Base-by-base conservation (phyloP, 73 alveolate genomes). In the Paramecium sonneborni region DNA sequence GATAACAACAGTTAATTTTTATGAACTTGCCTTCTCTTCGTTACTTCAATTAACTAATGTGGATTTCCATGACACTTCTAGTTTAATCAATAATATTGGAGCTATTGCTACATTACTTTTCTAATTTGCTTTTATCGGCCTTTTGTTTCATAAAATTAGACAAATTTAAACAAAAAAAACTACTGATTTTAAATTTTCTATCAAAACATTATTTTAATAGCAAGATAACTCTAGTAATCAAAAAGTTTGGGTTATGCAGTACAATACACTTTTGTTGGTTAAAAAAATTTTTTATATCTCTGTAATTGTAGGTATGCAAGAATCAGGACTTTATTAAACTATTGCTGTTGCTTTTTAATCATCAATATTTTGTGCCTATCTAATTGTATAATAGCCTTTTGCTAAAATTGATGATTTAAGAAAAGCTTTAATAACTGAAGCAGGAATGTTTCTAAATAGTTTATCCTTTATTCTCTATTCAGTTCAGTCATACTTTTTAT, bases 311-410 rank as follows among this genome's bases (percentile, higher is more conserved):
- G 46, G 28, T 67, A 30, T 67, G 44, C 9, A 67, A 24, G 15
- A 67, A 11, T 30, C 38, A 12, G 84, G 84, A 1, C 46, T 32
- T 4, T 14, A 30, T 12, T 26, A 67, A 26, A 12, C 84, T 11
- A 32, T 67, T 24, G 84, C 84, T 30, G 44, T 67, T 67, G 84
- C 84, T 67, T 67, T 67, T 21, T 26, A 67, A 67, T 24, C 84
- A 67, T 30, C 48, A 14, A 12, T 67, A 0, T 67, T 30, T 67
- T 67, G 18, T 12, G 12, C 11, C 1, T 67, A 67, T 12, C 9
- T 67, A 30, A 11, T 67, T 2, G 44, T 32, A 67, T 6, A 32
- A 30, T 26, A 67, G 46, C 84, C 84, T 3, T 30, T 67, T 24
- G 2, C 23, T 7, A 67, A 67, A 14, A 14, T 32, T 11, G 38